phyloP scores from a whole-genome alignment of 2,329 filamentous ascomycete species.

The Epicoccum nigrum region DNA sequence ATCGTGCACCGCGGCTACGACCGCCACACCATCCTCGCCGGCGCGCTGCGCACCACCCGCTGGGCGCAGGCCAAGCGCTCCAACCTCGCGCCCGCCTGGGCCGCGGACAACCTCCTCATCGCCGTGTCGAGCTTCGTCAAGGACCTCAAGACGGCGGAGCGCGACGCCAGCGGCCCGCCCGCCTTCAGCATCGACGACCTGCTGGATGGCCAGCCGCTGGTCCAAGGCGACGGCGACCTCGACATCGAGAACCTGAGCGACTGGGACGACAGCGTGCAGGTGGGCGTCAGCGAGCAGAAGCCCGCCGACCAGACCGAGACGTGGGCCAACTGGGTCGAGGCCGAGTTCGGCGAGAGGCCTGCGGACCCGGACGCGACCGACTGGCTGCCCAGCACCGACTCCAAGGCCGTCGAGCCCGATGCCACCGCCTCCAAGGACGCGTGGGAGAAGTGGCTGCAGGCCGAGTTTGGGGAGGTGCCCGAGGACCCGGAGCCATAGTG shows the following conservation, averaged over 20 bases:
- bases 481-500: background rate
- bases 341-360: slow-evolving; percentile 35
- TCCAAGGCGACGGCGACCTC: slow-evolving; percentile 1
- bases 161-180: background rate
- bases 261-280: slow-evolving; percentile 9
- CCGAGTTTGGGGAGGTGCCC: slow-evolving; percentile 10
- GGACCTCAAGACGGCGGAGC: slow-evolving; percentile 16
- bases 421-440: slow-evolving; percentile 3
- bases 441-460: slow-evolving; percentile 14
- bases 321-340: slow-evolving; percentile 38
- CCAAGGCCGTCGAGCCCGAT: background rate
- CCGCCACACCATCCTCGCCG: slow-evolving; percentile 32
- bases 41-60: slow-evolving; percentile 22
- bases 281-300: slow-evolving; percentile 1
- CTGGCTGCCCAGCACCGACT: slow-evolving; percentile 2
- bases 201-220: slow-evolving; percentile 7
- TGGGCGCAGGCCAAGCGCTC: slow-evolving; percentile 21
- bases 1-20: slow-evolving; percentile 31
- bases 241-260: slow-evolving; percentile 10
- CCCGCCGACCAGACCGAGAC: slow-evolving; percentile 21
- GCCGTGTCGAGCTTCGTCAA: slow-evolving; percentile 35
- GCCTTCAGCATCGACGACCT: slow-evolving; percentile 15
- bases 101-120: slow-evolving; percentile 44
- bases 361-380: slow-evolving; percentile 25
- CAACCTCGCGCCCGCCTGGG: slow-evolving; percentile 34